These are phyloP conservation scores for Corylus heterophylla DNA, from an alignment of 306 rosid species.

Conservation along the genomic window DNA sequence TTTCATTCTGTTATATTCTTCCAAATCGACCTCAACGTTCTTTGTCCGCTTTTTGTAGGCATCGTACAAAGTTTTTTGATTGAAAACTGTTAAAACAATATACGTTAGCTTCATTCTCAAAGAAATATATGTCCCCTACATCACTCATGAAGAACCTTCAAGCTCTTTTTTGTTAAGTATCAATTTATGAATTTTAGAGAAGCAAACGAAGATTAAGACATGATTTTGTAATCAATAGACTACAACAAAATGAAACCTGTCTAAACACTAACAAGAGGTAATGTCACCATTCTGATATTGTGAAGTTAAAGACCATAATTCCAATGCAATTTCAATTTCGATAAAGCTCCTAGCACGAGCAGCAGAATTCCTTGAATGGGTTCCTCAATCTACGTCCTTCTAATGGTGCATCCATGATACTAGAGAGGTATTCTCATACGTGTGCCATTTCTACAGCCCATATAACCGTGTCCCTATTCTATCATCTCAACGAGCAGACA, in stretches of 20 bases:
- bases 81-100: constrained; percentile 61
- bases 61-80: constrained; percentile 82
- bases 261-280: neutral
- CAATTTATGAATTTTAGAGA: neutral
- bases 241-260: neutral
- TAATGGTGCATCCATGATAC: neutral
- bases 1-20: constrained; percentile 89
- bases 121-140: neutral
- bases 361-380: neutral
- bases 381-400: neutral
- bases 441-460: neutral
- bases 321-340: neutral
- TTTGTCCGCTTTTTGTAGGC: constrained; percentile 89
- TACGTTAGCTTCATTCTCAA: constrained; percentile 16
- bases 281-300: neutral
- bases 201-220: neutral
- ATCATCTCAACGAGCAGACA: neutral
- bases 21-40: constrained; percentile 69
- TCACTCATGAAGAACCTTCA: neutral
- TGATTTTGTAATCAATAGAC: neutral
- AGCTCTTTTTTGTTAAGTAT: neutral
- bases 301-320: neutral
- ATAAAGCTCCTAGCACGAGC: neutral
- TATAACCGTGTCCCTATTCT: too few relatives aligned
- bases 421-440: neutral